phyloP scores from a whole-genome alignment of 1,139 yeast genomes.

The Suhomyces guaymorum region DNA sequence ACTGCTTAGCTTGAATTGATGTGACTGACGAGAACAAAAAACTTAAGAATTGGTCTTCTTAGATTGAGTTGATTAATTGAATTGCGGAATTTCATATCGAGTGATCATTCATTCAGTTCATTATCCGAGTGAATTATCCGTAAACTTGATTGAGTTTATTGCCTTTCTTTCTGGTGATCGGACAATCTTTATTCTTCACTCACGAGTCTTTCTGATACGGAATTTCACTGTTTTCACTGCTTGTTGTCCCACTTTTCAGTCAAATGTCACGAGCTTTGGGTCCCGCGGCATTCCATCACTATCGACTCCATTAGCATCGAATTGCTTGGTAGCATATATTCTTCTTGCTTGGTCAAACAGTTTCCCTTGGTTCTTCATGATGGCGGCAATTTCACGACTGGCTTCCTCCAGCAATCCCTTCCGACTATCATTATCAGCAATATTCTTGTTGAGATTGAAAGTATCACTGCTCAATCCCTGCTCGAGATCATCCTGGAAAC shows the following conservation, averaged over 20 bases:
- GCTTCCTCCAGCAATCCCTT: slow-evolving; percentile 61
- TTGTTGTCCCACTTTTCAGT: slow-evolving; percentile 5
- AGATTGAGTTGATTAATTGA: no score
- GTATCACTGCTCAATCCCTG: slow-evolving; percentile 63
- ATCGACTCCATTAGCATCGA: slow-evolving; percentile 57
- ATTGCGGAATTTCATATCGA: no score
- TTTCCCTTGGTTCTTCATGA: slow-evolving; percentile 54
- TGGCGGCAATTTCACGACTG: slow-evolving; percentile 48
- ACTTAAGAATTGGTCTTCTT: no score
- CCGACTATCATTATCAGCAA: slow-evolving; percentile 54
- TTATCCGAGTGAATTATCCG: no score
- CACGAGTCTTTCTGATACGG: no score
- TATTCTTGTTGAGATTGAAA: slow-evolving; percentile 54
- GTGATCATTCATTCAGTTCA: no score
- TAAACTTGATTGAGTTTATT: no score
- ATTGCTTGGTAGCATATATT: slow-evolving; percentile 45
- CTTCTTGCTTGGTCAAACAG: slow-evolving; percentile 73
- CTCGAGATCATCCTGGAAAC: slow-evolving; percentile 62
- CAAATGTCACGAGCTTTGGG: slow-evolving; percentile 41
- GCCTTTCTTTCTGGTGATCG: no score
- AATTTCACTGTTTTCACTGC: no score
- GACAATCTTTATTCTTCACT: no score
- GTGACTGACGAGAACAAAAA: no score
- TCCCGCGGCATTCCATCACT: slow-evolving; percentile 41
- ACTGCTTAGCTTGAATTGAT: no score